Evolutionary conservation across 2,329 filamentous ascomycete genomes (phyloP), one percentile per base, ranked within the genome.

Genomic region (Penicillium freii): DNA sequence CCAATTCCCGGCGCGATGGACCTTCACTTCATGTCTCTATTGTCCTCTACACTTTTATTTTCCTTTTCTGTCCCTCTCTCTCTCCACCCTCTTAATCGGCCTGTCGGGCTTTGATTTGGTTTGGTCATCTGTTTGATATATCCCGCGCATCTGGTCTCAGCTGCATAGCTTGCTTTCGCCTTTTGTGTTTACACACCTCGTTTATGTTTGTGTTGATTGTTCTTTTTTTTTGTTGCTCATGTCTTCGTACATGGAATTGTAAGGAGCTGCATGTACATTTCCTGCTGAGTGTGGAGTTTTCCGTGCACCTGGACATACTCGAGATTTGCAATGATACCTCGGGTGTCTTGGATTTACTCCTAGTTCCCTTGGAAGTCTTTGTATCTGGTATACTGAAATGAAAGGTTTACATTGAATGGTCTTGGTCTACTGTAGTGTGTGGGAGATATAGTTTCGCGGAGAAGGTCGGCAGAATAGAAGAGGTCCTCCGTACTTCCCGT

Each of bases 21-120:
- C 59, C 34, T 68, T 68, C 58, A 49, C 62, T 66, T 67, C 57
- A 67, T 65, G 61, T 66, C 59, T 60, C 62, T 68, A 64, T 66
- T 64, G 42, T 58, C 39, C 36, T 59, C 53, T 62, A 59, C 29
- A 61, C 17, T 52, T 43, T 53, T 56, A 54, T 64, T 58, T 33
- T 45, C 51, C 29, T 25, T 33, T 53, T 34, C 19, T 29, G 19
- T 58, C 40, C 17, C 57, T 33, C 44, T 33, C 44, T 43, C 27
- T 23, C 19, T 42, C 17, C 11, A 15, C 23, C 17, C 17, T 17
- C 52, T 58, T 60, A 56, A 62, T 61, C 42, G 19, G 45, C 47
- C 46, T 46, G 40, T 53, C 29, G 15, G 47, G 44, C 49, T 34
- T 51, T 56, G 38, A 55, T 58, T 43, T 42, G 39, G 49, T 57